A percentile compares a stretch with the other conserved stretches of the same genome.
Conservation (phyloP, 192 early-diverging fungal genomes). For the Umbelopsis vinacea region DNA sequence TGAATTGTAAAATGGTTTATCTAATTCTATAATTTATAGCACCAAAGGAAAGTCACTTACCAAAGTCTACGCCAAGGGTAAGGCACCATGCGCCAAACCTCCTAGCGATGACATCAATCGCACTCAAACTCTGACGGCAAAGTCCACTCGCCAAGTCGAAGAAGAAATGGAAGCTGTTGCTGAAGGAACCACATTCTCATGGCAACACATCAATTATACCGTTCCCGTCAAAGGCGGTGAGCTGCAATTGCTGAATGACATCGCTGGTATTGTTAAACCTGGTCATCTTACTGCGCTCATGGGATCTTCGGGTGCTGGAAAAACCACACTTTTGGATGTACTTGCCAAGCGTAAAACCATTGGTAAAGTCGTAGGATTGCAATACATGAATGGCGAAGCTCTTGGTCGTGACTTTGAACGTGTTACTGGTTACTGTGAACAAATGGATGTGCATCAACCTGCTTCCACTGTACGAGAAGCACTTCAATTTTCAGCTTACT, state of each 20-base stretch:
- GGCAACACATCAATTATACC: constrained; percentile 70
- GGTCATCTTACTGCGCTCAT: constrained; percentile 84
- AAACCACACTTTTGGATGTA: constrained; percentile 77
- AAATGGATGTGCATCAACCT: constrained; percentile 82
- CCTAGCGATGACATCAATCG: constrained; percentile 27
- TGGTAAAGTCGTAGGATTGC: constrained; percentile 59
- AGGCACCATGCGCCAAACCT: constrained; percentile 27
- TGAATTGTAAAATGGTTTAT: not conserved
- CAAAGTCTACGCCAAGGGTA: constrained; percentile 51
- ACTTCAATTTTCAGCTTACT: constrained; percentile 72
- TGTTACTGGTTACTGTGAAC: constrained; percentile 82
- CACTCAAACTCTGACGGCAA: constrained; percentile 38
- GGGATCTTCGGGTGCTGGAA: constrained; percentile 75
- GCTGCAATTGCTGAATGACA: constrained; percentile 66
- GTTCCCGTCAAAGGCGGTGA: constrained; percentile 66
- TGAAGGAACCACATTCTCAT: constrained; percentile 57
- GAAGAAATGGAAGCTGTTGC: constrained; percentile 38
- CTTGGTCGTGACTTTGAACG: constrained; percentile 70
- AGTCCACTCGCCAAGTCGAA: constrained; percentile 24
- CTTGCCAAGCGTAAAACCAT: constrained; percentile 79
- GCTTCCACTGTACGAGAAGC: constrained; percentile 78
- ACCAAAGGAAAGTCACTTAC: constrained; percentile 54
- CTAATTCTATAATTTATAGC: not conserved
- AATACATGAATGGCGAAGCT: constrained; percentile 67
- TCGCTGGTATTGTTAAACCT: constrained; percentile 56